These are phyloP conservation scores for Colletotrichum sp. DNA, from an alignment of 2,329 filamentous ascomycete species.

Conservation along the genomic window DNA sequence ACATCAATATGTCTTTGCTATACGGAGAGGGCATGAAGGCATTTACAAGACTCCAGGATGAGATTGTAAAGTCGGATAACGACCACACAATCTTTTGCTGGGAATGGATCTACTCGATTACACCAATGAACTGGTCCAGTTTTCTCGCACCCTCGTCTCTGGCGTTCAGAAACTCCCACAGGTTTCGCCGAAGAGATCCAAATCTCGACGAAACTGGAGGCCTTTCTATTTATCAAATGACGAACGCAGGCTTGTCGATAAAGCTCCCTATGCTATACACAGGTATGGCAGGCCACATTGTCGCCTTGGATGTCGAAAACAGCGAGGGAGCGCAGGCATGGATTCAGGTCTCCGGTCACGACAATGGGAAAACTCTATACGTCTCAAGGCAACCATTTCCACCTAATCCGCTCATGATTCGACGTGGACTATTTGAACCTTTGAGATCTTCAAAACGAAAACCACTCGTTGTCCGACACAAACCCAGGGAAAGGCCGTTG, in stretches of 20 bases:
- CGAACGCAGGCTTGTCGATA: not conserved
- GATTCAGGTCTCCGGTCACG: not conserved
- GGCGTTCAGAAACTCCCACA: not conserved
- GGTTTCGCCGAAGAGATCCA: not conserved
- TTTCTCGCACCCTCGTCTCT: not conserved
- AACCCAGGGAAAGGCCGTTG: not conserved
- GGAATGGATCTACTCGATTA: not conserved
- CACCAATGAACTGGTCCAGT: not conserved
- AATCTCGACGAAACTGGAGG: not conserved
- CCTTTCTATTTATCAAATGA: not conserved
- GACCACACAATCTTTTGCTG: not conserved
- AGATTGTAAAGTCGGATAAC: not conserved
- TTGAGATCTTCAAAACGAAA: not conserved
- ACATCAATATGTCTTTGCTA: constrained; percentile 28
- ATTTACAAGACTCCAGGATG: constrained; percentile 22
- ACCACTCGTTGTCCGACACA: not conserved
- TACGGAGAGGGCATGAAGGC: constrained; percentile 31
- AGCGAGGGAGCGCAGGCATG: not conserved
- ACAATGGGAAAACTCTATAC: not conserved
- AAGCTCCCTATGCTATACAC: not conserved
- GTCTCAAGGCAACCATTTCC: not conserved
- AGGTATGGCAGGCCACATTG: not conserved
- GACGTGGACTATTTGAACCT: not conserved
- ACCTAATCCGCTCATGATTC: not conserved
- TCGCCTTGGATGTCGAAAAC: not conserved